phyloP scores from a whole-genome alignment of 2,329 filamentous ascomycete genomes.

The Torrubiellomyces zombiae region DNA sequence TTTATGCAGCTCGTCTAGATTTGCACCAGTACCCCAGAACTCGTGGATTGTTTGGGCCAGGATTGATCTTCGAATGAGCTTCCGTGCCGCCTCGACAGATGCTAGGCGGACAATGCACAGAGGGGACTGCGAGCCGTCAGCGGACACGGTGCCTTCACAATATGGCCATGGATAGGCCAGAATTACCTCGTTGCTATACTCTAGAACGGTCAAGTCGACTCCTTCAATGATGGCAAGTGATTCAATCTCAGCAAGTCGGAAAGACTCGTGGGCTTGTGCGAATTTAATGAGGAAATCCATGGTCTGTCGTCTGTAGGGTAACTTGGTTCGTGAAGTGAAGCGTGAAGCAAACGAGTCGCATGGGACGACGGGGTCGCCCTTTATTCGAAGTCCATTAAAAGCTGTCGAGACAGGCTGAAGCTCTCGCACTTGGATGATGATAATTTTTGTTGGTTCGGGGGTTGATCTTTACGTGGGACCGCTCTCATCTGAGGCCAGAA shows the following conservation, averaged over 20 bases:
- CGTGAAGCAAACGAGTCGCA: no score
- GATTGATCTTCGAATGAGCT: conserved; percentile 60
- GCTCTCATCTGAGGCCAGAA: no score
- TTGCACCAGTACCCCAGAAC: conserved; percentile 63
- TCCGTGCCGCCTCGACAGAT: conserved; percentile 45
- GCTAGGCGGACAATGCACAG: conserved; percentile 64
- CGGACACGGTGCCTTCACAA: conserved; percentile 1
- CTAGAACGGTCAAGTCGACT: conserved; percentile 54
- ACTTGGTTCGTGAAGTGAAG: no score
- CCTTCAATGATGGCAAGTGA: conserved; percentile 56
- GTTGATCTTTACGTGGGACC: no score
- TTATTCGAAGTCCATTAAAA: no score
- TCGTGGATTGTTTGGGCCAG: conserved; percentile 73
- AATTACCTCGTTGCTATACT: conserved; percentile 61
- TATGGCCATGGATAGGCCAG: no score
- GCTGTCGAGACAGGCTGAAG: no score
- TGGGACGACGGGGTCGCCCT: no score
- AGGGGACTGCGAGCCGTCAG: conserved; percentile 49
- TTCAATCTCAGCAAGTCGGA: conserved; percentile 69
- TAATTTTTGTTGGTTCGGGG: no score
- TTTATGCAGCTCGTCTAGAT: conserved; percentile 51
- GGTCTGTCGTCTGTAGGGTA: not conserved
- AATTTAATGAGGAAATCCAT: conserved; percentile 82
- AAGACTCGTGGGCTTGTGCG: conserved; percentile 79
- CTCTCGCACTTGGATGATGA: no score